A percentile compares a stretch with the other conserved stretches of the same genome.
Evolutionary conservation across 192 early-diverging fungal species (phyloP).

Genomic region (Podila verticillata): DNA sequence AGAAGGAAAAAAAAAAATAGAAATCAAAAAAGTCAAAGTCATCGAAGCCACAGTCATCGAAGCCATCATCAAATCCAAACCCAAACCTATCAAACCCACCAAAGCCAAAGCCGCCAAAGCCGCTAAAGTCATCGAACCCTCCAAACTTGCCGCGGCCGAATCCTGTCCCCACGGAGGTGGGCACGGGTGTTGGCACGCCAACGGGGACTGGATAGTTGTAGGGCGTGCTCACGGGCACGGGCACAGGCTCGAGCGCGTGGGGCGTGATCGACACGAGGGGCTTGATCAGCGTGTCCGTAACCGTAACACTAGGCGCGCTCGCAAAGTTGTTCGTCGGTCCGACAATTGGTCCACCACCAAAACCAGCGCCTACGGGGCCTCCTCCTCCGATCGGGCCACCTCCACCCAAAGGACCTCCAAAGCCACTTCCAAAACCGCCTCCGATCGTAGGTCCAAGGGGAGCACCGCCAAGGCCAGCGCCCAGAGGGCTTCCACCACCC

Average conservation of each 20-base stretch:
- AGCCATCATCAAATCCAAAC: no score
- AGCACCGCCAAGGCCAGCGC: background rate
- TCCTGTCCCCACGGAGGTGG: background rate
- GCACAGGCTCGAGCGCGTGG: conserved; percentile 26
- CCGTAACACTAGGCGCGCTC: conserved; percentile 3
- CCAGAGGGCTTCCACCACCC: background rate
- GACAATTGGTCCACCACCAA: background rate
- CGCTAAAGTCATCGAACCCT: background rate
- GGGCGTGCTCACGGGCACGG: conserved; percentile 25
- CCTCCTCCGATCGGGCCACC: background rate
- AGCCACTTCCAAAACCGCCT: background rate
- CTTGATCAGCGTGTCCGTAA: conserved; percentile 29
- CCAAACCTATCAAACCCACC: no score
- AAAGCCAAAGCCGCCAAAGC: background rate
- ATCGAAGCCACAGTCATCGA: no score
- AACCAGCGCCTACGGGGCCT: background rate
- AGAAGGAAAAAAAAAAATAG: no score
- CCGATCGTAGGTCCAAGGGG: background rate
- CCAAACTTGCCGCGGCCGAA: background rate
- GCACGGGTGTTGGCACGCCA: conserved; percentile 15
- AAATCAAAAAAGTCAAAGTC: no score
- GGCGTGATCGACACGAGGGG: conserved; percentile 34
- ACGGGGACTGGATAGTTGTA: conserved; percentile 37
- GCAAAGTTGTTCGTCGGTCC: conserved; percentile 1
- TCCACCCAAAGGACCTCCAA: background rate